Conservation (phyloP, 208 protist genomes). For the Strigomonas culicis region DNA sequence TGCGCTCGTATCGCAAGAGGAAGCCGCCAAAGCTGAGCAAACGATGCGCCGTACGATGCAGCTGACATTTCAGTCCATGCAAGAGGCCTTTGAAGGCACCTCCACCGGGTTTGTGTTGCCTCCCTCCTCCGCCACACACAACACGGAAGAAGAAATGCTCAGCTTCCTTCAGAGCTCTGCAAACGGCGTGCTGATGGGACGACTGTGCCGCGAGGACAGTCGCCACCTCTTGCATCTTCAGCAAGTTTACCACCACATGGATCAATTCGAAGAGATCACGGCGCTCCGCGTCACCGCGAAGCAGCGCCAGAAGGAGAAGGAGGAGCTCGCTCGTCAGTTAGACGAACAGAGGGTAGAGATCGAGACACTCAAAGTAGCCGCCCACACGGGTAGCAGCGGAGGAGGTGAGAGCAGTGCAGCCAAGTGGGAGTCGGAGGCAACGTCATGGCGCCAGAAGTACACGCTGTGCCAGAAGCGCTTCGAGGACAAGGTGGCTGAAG, state of each 20-base stretch:
- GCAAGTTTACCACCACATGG: constrained; percentile 55
- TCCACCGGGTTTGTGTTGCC: constrained; percentile 75
- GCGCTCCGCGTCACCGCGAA: constrained; percentile 37
- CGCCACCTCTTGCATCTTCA: constrained; percentile 64
- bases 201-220: constrained; percentile 75
- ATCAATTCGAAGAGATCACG: constrained; percentile 41
- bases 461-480: constrained; percentile 52
- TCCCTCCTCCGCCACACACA: constrained; percentile 39
- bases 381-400: constrained; percentile 13
- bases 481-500: constrained; percentile 64
- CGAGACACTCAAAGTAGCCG: constrained; percentile 12
- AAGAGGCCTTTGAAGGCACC: constrained; percentile 51
- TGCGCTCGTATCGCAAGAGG: constrained; percentile 45
- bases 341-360: constrained; percentile 35
- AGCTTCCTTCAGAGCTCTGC: constrained; percentile 44
- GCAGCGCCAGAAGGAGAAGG: constrained; percentile 20
- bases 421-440: constrained; percentile 68
- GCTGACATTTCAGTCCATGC: constrained; percentile 55
- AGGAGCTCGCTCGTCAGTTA: constrained; percentile 37
- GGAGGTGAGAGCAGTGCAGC: constrained; percentile 10
- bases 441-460: constrained; percentile 77
- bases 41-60: constrained; percentile 43
- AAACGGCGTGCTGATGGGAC: constrained; percentile 39
- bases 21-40: constrained; percentile 32
- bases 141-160: constrained; percentile 58